Evolutionary conservation across 768 basidiomycete genomes (phyloP).

Genomic region (Mycena polygramma): DNA sequence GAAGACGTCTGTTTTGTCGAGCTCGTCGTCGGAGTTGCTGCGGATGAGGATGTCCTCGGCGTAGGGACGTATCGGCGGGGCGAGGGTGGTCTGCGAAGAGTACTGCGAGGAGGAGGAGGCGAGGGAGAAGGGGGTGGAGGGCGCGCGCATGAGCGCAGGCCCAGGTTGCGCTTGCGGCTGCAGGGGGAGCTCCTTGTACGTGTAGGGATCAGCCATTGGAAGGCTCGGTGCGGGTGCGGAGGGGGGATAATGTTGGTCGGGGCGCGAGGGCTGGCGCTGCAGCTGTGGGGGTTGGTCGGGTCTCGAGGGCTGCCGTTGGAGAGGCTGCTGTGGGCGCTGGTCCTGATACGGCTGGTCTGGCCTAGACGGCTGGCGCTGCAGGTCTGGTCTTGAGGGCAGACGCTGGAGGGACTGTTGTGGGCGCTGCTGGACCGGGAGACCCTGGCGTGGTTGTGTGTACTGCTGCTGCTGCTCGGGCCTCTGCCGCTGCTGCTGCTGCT

Average conservation of each 20-base stretch:
- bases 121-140: constrained; percentile 5
- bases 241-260: constrained; percentile 21
- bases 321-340: neutral
- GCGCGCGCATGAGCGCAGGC: constrained; percentile 20
- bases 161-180: constrained; percentile 2
- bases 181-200: constrained; percentile 12
- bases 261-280: constrained; percentile 25
- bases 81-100: constrained; percentile 24
- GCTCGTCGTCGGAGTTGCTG: constrained; percentile 34
- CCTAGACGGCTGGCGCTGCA: constrained; percentile 23
- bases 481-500: no score
- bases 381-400: neutral
- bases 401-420: no score
- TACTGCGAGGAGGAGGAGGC: neutral
- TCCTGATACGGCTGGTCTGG: constrained; percentile 18
- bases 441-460: neutral
- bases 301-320: constrained; percentile 22
- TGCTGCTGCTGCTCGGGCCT: no score
- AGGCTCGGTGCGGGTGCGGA: neutral
- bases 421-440: no score
- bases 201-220: constrained; percentile 1
- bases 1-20: constrained; percentile 29
- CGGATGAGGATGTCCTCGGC: constrained; percentile 30
- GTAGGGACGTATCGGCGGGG: constrained; percentile 4
- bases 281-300: constrained; percentile 10